A percentile compares a stretch with the other conserved stretches of the same genome.
Evolutionary conservation across 2,329 filamentous ascomycete species (phyloP).

Genomic region (Fusarium sp.): DNA sequence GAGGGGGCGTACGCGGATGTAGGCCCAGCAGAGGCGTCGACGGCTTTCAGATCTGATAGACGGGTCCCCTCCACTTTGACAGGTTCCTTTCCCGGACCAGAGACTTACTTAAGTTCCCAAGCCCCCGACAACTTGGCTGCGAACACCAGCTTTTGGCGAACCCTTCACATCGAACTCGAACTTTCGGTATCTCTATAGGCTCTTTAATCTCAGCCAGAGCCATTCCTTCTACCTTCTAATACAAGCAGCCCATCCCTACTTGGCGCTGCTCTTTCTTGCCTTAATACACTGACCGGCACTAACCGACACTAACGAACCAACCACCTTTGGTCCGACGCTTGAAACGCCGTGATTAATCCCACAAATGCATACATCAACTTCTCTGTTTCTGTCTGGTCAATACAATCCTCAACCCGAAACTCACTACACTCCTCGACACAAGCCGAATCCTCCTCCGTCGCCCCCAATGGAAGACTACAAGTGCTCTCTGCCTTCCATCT

Average conservation of each 20-base stretch:
- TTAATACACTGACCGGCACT: constrained; percentile 25
- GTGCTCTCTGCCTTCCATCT: constrained; percentile 93
- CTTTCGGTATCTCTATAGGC: constrained; percentile 22
- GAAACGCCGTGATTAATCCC: constrained; percentile 29
- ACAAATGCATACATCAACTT: constrained; percentile 44
- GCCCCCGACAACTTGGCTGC: constrained; percentile 40
- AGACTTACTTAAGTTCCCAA: constrained; percentile 48
- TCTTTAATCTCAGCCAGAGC: constrained; percentile 27
- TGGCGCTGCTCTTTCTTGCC: constrained; percentile 20
- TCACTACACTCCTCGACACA: constrained; percentile 57
- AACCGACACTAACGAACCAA: constrained; percentile 11
- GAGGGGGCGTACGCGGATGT: constrained; percentile 41
- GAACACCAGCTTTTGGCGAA: constrained; percentile 34
- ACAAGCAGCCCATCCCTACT: constrained; percentile 3
- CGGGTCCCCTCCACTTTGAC: constrained; percentile 44
- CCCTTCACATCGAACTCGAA: constrained; percentile 33
- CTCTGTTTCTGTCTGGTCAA: constrained; percentile 48
- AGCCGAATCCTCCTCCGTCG: constrained; percentile 76
- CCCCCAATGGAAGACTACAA: constrained; percentile 82
- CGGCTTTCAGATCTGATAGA: constrained; percentile 48
- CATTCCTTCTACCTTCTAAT: constrained; percentile 16
- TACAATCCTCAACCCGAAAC: constrained; percentile 37
- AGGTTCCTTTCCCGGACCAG: constrained; percentile 44
- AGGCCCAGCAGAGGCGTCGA: constrained; percentile 36
- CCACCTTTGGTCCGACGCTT: constrained; percentile 15